Conservation (phyloP, 768 basidiomycete genomes). For the Tylopilus balloui region DNA sequence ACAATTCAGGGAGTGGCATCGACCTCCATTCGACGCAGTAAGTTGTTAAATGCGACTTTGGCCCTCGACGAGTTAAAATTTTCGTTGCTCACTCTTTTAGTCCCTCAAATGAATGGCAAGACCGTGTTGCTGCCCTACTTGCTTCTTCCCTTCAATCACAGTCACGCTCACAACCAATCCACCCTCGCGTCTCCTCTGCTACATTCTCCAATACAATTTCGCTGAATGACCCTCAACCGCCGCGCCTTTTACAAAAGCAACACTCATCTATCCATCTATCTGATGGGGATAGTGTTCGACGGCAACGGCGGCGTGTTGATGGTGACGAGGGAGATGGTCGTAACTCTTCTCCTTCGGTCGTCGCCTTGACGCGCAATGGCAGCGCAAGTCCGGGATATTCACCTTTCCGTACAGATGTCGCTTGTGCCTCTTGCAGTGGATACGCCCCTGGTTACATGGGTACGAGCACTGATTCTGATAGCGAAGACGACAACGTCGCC, state of each 20-base stretch:
- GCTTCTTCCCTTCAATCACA: constrained; percentile 18
- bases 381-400: constrained; percentile 21
- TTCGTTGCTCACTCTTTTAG: constrained; percentile 34
- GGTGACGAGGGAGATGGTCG: constrained; percentile 8
- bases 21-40: constrained; percentile 63
- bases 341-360: constrained; percentile 6
- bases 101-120: constrained; percentile 84
- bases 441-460: constrained; percentile 27
- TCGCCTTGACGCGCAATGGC: constrained; percentile 7
- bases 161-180: background rate
- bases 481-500: constrained; percentile 47
- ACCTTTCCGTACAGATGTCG: constrained; percentile 8
- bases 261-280: constrained; percentile 11
- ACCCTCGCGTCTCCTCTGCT: background rate
- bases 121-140: constrained; percentile 42
- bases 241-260: constrained; percentile 5
- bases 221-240: constrained; percentile 12
- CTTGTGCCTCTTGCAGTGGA: constrained; percentile 15
- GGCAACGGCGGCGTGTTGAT: constrained; percentile 48
- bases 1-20: constrained; percentile 14
- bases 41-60: constrained; percentile 21
- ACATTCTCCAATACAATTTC: constrained; percentile 5
- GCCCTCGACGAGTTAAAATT: background rate
- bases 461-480: constrained; percentile 32
- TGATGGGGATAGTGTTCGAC: constrained; percentile 35